A percentile compares a stretch with the other conserved stretches of the same genome.
phyloP scores from a whole-genome alignment of 2,329 filamentous ascomycete genomes.

The Talaromyces atroroseus region DNA sequence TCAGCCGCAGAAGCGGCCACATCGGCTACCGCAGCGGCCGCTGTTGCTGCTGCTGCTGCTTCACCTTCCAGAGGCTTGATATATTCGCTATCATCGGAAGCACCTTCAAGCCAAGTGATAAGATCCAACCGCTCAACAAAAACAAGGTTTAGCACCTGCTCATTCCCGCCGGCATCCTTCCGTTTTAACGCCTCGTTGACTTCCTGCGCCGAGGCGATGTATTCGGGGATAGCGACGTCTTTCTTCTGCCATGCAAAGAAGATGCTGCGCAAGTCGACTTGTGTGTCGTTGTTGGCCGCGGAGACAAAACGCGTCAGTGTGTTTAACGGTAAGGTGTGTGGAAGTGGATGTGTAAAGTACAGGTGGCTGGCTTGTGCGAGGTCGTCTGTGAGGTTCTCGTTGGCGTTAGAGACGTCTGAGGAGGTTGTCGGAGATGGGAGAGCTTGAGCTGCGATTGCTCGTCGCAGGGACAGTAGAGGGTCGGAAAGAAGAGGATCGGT shows the following conservation, averaged over 20 bases:
- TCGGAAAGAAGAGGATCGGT: conserved; percentile 55
- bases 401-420: conserved; percentile 48
- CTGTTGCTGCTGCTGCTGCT: conserved; percentile 39
- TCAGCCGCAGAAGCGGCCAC: conserved; percentile 41
- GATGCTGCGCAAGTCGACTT: conserved; percentile 85
- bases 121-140: conserved; percentile 90
- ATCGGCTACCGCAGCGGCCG: conserved; percentile 39
- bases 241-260: conserved; percentile 96
- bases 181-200: conserved; percentile 68
- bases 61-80: conserved; percentile 76
- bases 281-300: conserved; percentile 54
- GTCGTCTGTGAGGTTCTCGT: conserved; percentile 55
- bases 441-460: conserved; percentile 67
- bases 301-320: conserved; percentile 81
- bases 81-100: conserved; percentile 84
- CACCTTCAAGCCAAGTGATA: conserved; percentile 88
- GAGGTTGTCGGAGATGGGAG: conserved; percentile 69
- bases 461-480: conserved; percentile 75
- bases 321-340: conserved; percentile 62
- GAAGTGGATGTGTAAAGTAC: conserved; percentile 60
- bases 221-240: conserved; percentile 82
- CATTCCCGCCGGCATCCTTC: conserved; percentile 20
- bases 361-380: conserved; percentile 75
- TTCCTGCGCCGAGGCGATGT: conserved; percentile 75
- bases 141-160: conserved; percentile 73